Evolutionary conservation across 2,329 filamentous ascomycete genomes (phyloP), one percentile per base, ranked within the genome.

Genomic region (Penicillium sp.): DNA sequence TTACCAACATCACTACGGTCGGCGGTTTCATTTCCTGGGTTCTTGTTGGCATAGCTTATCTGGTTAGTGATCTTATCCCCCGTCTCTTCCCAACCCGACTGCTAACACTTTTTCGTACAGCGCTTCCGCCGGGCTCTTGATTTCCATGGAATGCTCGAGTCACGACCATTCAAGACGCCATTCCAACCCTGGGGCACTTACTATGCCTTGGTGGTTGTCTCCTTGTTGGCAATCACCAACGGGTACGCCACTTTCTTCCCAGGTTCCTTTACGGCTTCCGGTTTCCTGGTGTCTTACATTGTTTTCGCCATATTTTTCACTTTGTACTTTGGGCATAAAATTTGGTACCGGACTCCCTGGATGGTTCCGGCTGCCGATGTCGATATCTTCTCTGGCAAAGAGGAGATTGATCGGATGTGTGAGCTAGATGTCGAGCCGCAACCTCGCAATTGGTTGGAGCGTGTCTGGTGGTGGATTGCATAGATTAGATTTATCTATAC

Each of bases 201-300:
- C 66, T 74, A 82, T 39, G 79, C 76, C 1, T 71, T 86, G 0
- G 53, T 76, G 5, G 64, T 84, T 22, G 78, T 82, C 16, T 70
- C 72, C 19, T 62, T 81, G 6, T 74, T 84, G 44, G 79, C 84
- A 50, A 60, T 86, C 24, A 84, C 85, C 54, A 81, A 85, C 45
- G 83, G 84, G 16, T 85, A 84, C 55, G 78, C 84, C 57, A 74
- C 79, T 22, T 84, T 87, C 60, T 74, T 78, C 57, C 82, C 82
- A 7, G 66, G 65, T 0, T 54, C 71, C 1, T 84, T 78, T 62
- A 77, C 70, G 39, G 73, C 76, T 0, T 73, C 79, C 10, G 75
- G 76, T 44, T 85, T 85, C 68, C 62, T 85, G 51, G 81, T 82
- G 2, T 76, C 75, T 16, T 85, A 85, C 69, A 83, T 85, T 64